phyloP scores from a whole-genome alignment of 176 grass and related monocot species.

The Avena eriantha region DNA sequence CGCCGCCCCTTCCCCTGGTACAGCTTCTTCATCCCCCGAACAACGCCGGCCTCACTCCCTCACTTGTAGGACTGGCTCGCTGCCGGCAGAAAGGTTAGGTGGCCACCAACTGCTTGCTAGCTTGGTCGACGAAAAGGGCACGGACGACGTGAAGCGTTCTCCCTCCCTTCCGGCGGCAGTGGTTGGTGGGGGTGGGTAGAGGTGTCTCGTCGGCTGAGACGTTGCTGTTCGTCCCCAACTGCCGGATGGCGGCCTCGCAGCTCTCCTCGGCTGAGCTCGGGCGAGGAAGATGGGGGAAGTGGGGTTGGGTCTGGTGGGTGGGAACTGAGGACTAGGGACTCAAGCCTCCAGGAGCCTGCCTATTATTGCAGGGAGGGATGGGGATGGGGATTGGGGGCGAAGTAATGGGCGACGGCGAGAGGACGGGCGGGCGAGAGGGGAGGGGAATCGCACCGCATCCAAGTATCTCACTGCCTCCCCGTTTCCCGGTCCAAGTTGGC shows the following conservation, averaged over 20 bases:
- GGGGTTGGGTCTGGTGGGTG: conserved; percentile 22
- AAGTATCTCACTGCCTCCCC: neutral
- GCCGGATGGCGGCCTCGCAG: conserved; percentile 44
- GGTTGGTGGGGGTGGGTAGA: conserved; percentile 50
- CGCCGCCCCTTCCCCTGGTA: conserved; percentile 70
- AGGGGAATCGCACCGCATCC: neutral
- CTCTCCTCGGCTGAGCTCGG: neutral
- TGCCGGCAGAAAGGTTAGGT: conserved; percentile 38
- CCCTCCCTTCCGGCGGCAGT: neutral
- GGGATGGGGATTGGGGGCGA: neutral
- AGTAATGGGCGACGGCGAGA: neutral
- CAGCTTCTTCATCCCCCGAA: conserved; percentile 65
- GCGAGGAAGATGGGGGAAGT: neutral
- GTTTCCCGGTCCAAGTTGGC: neutral
- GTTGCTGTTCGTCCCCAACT: conserved; percentile 52
- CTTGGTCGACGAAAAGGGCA: conserved; percentile 35
- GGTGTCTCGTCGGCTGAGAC: conserved; percentile 40
- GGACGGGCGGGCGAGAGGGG: neutral
- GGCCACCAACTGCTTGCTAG: conserved; percentile 30
- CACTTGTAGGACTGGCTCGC: neutral
- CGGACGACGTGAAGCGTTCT: neutral
- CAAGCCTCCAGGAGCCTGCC: neutral
- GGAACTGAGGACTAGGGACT: neutral
- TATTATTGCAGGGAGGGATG: neutral
- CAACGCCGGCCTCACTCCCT: neutral